Conservation (phyloP, 2,329 filamentous ascomycete species). For the Scedosporium boydii region DNA sequence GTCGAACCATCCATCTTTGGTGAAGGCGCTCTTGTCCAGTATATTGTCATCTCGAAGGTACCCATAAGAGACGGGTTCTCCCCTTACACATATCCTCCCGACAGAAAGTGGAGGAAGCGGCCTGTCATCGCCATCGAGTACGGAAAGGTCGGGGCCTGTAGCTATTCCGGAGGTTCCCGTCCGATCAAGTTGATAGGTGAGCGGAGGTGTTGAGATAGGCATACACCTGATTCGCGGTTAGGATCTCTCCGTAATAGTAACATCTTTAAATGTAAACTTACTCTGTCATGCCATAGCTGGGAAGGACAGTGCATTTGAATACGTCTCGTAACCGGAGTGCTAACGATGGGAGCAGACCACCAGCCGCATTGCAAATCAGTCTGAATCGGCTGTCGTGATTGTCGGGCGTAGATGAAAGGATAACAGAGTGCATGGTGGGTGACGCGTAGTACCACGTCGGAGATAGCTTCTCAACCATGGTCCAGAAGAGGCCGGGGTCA, state of each 20-base stretch:
- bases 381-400: constrained; percentile 32
- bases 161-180: constrained; percentile 43
- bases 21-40: constrained; percentile 36
- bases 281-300: constrained; percentile 52
- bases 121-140: constrained; percentile 32
- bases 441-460: constrained; percentile 51
- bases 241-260: not conserved
- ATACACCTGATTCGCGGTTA: constrained; percentile 30
- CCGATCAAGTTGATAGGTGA: constrained; percentile 40
- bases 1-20: constrained; percentile 40
- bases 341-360: constrained; percentile 40
- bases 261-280: constrained; percentile 13
- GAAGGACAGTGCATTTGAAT: constrained; percentile 41
- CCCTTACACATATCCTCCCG: constrained; percentile 40
- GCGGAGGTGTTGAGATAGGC: constrained; percentile 45
- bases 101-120: constrained; percentile 22
- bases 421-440: constrained; percentile 46
- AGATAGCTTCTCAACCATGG: constrained; percentile 33
- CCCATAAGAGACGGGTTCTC: constrained; percentile 39
- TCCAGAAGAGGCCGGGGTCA: constrained; percentile 47
- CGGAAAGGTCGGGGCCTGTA: constrained; percentile 40
- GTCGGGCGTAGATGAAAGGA: constrained; percentile 33
- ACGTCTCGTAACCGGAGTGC: constrained; percentile 37
- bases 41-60: constrained; percentile 34
- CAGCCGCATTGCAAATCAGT: constrained; percentile 47